phyloP scores from a whole-genome alignment of 768 basidiomycete genomes.

The Podaxis pistillaris region DNA sequence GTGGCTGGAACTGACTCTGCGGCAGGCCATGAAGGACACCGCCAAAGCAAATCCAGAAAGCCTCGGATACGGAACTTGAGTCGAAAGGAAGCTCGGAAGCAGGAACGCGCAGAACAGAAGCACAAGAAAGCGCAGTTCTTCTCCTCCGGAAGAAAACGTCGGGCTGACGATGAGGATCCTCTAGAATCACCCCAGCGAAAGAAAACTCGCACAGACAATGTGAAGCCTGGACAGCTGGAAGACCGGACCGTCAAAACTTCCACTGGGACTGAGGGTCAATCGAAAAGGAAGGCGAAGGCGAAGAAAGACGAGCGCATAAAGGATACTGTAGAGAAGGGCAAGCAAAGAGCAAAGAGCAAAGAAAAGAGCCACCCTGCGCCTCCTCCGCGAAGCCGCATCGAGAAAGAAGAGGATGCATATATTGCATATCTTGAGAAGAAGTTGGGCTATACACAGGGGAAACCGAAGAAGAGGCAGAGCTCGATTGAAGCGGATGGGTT shows the following conservation, averaged over 20 bases:
- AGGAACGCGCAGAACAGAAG: slow-evolving; percentile 57
- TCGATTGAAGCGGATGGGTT: slow-evolving; percentile 74
- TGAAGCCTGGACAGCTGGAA: not conserved
- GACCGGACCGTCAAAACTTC: not conserved
- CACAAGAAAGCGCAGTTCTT: slow-evolving; percentile 63
- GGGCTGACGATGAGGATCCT: slow-evolving; percentile 41
- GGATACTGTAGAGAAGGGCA: not conserved
- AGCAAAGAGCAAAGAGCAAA: slow-evolving; percentile 12
- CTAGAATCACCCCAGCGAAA: slow-evolving; percentile 49
- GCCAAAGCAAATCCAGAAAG: not conserved
- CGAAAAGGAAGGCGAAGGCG: not conserved
- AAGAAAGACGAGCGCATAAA: slow-evolving; percentile 6
- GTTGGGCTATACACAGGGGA: slow-evolving; percentile 54
- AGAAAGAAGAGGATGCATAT: slow-evolving; percentile 79
- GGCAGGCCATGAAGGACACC: not conserved
- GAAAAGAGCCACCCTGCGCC: not conserved
- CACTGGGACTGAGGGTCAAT: not conserved
- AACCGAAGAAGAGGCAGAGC: slow-evolving; percentile 41
- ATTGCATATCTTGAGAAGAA: slow-evolving; percentile 82
- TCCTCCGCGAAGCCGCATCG: slow-evolving; percentile 17
- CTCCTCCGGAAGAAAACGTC: slow-evolving; percentile 37
- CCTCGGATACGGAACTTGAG: slow-evolving; percentile 22
- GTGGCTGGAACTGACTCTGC: not conserved
- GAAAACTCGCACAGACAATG: slow-evolving; percentile 33
- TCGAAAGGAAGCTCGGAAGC: slow-evolving; percentile 66